Evolutionary conservation across 225 moss, liverwort and hornwort genomes (phyloP).

Genomic region (Ulota crispa): DNA sequence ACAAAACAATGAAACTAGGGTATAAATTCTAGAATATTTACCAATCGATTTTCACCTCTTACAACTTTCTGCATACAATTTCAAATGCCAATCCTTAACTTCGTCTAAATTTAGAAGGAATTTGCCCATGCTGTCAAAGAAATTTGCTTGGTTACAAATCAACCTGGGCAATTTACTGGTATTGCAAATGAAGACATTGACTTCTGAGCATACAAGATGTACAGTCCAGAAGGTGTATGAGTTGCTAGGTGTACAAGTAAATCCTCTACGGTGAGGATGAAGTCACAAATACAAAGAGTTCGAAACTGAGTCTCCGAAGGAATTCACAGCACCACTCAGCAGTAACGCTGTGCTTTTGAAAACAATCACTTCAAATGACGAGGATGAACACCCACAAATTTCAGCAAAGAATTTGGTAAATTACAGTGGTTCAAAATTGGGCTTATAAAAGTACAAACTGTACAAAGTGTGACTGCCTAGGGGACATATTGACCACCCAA

Average conservation of each 20-base stretch:
- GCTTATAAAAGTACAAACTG: conserved; percentile 43
- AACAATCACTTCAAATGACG: neutral
- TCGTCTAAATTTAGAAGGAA: too few species aligned
- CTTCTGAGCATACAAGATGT: neutral
- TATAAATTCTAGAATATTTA: too few species aligned
- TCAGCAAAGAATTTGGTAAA: conserved; percentile 7
- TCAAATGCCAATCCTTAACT: too few species aligned
- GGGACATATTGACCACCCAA: conserved; percentile 39
- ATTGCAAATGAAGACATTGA: neutral
- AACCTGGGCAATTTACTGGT: neutral
- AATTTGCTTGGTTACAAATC: too few species aligned
- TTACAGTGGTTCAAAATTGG: conserved; percentile 28
- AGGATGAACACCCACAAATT: neutral
- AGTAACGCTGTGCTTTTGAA: neutral
- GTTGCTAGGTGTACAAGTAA: neutral
- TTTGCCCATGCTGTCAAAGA: too few species aligned
- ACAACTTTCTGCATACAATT: too few species aligned
- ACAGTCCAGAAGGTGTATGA: neutral
- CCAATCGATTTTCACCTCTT: too few species aligned
- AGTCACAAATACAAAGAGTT: neutral
- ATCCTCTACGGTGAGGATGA: neutral
- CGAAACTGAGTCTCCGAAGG: neutral
- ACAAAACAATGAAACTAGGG: too few species aligned
- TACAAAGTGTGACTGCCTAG: conserved; percentile 41
- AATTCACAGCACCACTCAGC: neutral